These are phyloP conservation scores for Sapria himalayana DNA, from an alignment of 345 rosid genomes.

Conservation along the genomic window DNA sequence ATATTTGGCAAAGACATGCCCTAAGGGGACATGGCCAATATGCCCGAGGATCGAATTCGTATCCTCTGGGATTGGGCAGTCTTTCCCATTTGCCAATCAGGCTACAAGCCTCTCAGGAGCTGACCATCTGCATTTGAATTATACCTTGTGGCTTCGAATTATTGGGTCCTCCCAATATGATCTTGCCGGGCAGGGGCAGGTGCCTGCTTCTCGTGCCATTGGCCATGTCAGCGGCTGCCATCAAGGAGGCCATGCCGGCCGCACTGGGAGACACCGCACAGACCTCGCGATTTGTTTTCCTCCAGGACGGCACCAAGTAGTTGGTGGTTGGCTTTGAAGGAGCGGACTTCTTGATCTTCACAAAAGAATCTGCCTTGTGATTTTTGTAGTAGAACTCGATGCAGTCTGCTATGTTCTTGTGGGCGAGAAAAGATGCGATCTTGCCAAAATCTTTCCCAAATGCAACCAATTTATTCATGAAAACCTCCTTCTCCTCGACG, in stretches of 20 bases:
- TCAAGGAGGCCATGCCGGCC: constrained; percentile 53
- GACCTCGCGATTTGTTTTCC: constrained; percentile 48
- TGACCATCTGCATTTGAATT: no score
- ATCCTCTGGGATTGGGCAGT: no score
- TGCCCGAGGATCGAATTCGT: no score
- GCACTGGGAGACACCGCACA: constrained; percentile 60
- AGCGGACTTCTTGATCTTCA: constrained; percentile 56
- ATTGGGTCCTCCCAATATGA: constrained; percentile 19
- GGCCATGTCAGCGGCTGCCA: constrained; percentile 61
- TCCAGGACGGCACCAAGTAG: constrained; percentile 41
- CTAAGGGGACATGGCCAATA: no score
- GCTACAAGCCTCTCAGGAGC: no score
- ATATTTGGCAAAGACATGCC: no score
- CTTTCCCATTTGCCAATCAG: no score
- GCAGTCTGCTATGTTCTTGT: constrained; percentile 90
- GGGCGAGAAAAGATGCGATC: constrained; percentile 69
- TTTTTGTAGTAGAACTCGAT: constrained; percentile 92
- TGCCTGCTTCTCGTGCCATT: constrained; percentile 16
- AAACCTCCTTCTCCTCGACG: constrained; percentile 50
- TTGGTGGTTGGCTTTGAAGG: constrained; percentile 31
- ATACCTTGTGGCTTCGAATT: constrained; percentile 26
- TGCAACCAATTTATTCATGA: constrained; percentile 46
- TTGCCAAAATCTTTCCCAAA: constrained; percentile 74
- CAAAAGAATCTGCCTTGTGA: constrained; percentile 82
- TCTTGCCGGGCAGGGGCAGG: constrained; percentile 21